Evolutionary conservation across 257 asterid species (phyloP).

Genomic region (Galeopsis tetrahit): DNA sequence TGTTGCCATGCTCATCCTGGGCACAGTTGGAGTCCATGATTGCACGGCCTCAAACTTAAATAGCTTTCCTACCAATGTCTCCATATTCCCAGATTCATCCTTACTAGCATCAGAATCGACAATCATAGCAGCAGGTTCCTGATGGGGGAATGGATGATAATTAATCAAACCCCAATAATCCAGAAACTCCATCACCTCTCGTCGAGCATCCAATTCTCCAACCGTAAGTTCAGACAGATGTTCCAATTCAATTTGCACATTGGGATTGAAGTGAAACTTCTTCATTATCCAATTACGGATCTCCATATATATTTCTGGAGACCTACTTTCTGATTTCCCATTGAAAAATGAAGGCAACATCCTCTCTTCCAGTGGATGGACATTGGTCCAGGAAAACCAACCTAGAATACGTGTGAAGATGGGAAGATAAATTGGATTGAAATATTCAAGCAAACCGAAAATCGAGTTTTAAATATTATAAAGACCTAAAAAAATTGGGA

Average conservation of each 20-base stretch:
- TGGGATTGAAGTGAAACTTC: constrained; percentile 77
- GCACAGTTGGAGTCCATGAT: constrained; percentile 58
- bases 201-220: constrained; percentile 77
- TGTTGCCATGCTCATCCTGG: constrained; percentile 50
- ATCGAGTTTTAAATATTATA: not conserved
- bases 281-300: constrained; percentile 87
- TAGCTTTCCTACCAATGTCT: constrained; percentile 63
- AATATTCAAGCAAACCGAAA: constrained; percentile 14
- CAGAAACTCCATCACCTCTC: constrained; percentile 95
- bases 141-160: constrained; percentile 81
- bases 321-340: constrained; percentile 78
- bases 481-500: not conserved
- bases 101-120: constrained; percentile 48
- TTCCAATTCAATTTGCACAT: constrained; percentile 55
- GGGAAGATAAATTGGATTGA: constrained; percentile 22
- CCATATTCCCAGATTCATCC: constrained; percentile 49
- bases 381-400: constrained; percentile 93
- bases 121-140: constrained; percentile 46
- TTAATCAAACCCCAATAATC: constrained; percentile 99
- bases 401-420: constrained; percentile 49
- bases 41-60: constrained; percentile 75
- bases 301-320: constrained; percentile 77
- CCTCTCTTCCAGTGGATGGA: constrained; percentile 86
- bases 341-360: constrained; percentile 82
- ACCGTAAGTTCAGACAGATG: constrained; percentile 78